These are phyloP conservation scores for Ganoderma leucocontextum DNA, from an alignment of 1,284 basidiomycete genomes.

Conservation along the genomic window DNA sequence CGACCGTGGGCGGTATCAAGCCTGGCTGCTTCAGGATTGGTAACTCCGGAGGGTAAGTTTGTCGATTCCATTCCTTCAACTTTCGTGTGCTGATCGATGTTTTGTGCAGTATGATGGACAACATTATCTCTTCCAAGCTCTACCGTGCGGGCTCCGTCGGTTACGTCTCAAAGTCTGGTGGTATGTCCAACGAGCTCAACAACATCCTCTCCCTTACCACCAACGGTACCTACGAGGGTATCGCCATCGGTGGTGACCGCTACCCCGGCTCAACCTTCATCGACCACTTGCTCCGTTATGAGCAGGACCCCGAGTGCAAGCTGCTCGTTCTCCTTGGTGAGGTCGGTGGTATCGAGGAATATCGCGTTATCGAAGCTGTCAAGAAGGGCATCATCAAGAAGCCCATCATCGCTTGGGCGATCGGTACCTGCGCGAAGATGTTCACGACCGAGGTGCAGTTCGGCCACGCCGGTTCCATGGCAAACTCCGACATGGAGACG, in stretches of 20 bases:
- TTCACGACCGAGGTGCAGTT: constrained; percentile 99
- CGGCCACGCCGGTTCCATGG: constrained; percentile 98
- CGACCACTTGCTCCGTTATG: constrained; percentile 98
- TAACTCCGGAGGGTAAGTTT: constrained; percentile 91
- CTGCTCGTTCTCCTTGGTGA: constrained; percentile 98
- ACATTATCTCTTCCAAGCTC: constrained; percentile 98
- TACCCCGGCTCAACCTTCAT: constrained; percentile 99
- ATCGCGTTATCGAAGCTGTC: constrained; percentile 98
- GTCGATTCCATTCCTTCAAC: not conserved
- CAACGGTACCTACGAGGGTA: constrained; percentile 99
- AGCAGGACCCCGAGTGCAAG: constrained; percentile 97
- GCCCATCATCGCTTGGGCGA: constrained; percentile 99
- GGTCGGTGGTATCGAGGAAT: constrained; percentile 99
- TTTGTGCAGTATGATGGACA: constrained; percentile 93
- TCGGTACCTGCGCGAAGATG: constrained; percentile 99
- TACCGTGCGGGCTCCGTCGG: constrained; percentile 98
- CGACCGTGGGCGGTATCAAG: constrained; percentile 99
- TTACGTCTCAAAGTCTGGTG: constrained; percentile 99
- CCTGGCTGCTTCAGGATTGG: constrained; percentile 99
- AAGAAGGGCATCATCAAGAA: constrained; percentile 95
- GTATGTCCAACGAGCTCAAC: constrained; percentile 99
- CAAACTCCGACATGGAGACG: constrained; percentile 97
- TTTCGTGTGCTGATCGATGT: constrained; percentile 1
- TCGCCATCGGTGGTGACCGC: constrained; percentile 99
- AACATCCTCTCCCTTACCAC: constrained; percentile 98